Base-by-base conservation (phyloP, 2,329 filamentous ascomycete species). In the Trichoderma sp. region DNA sequence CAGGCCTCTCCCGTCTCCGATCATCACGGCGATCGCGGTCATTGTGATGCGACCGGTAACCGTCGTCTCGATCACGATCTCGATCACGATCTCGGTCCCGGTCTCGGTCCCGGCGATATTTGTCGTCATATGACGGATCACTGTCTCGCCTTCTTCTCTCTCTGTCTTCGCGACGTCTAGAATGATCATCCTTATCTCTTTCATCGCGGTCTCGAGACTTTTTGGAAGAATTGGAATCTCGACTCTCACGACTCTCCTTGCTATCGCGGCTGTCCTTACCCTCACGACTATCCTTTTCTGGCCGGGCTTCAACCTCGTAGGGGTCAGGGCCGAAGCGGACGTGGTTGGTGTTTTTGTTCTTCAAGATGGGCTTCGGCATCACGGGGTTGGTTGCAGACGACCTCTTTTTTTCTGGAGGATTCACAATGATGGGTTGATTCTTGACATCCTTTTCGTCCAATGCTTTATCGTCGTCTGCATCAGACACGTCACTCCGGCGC, bases 341-440 rank as follows among this genome's bases (percentile, higher is more conserved):
- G 59, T 86, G 86, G 72, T 89, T 86, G 61, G 85, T 85, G 72
- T 88, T 88, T 75, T 84, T 85, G 76, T 90, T 90, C 81, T 90
- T 90, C 20, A 90, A 81, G n/a, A 90, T 90, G 6, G 87, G 85
- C 75, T 88, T 89, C 2, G 88, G 88, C 72, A 76, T 77, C 3
- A 80, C 77, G 6, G 80, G 81, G 62, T 77, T 80, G 1, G 81
- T 75, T 0, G 82, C 79, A 0, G 81, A 83, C 1, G 81, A 82
- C 0, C 77, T 78, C 73, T 78, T 81, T 71, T 79, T 80, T 34
- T 66, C 73, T 1, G 81, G 82, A 1, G 80, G 79, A 64, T 74
- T 80, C 72, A 83, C 81, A 72, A 83, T 83, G 66, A 78, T 78
- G 2, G 79, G 82, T 55, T 81, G 81, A 39, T 72, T 78, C 71